Base-by-base conservation (phyloP, 305 asterid species). In the Solanum hybrid region DNA sequence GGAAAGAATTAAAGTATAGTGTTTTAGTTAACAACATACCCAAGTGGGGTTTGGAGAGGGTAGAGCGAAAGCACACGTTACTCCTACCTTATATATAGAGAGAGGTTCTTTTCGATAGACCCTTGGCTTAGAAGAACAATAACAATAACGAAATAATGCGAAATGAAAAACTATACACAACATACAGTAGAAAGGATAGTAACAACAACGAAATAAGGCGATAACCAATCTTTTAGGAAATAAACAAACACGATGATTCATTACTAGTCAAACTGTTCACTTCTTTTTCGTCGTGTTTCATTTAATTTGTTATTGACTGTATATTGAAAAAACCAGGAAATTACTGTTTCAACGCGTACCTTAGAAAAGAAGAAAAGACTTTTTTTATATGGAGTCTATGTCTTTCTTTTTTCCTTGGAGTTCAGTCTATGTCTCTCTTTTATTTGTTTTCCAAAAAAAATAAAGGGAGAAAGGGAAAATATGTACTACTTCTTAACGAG, bases 231-330 rank as follows among this genome's bases (percentile, higher is more conserved):
- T 29, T 64, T 22, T 22, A 64, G 1, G 26, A 20, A 61, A 61
- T 31, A 31, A 84, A 46, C 87, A 29, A 84, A 10, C 74, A 20
- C 11, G 26, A 16, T 22, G 88, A 11, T 85, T 85, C 39, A 22
- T 85, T 85, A 7, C 35, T 40, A 10, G 36, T 10, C 64, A 34
- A 88, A 78, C 4, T 77, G 90, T 88, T 78, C n/a, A 78, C 64
- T 57, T 57, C 6, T 78, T 88, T 77, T 78, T 78, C 1, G 3
- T 33, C 31, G 12, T 14, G 90, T 88, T 78, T 24, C 67, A 24
- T 88, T 88, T 24, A 33, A n/a, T 88, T 77, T 57, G 78, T 88
- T 51, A 37, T 88, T 57, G 86, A 88, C 71, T 46, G 77, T 11
- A 77, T n/a, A 29, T 1, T 57, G 36, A 24, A 34, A 77, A 51